phyloP scores from a whole-genome alignment of 2,329 filamentous ascomycete genomes.

The Calonectria leucothoes region DNA sequence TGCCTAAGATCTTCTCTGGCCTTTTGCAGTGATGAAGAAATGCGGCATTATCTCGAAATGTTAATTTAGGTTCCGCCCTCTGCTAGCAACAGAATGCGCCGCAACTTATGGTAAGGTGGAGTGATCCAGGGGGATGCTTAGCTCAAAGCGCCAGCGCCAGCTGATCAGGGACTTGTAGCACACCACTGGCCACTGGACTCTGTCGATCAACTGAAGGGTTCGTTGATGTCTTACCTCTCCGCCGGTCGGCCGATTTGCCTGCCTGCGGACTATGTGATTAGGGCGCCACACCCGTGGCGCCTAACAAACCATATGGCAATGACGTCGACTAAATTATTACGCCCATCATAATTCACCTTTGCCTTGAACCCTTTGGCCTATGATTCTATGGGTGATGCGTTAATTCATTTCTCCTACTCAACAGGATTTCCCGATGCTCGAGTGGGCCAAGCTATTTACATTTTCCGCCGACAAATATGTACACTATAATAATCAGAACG shows the following conservation, averaged over 20 bases:
- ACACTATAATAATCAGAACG: conserved; percentile 21
- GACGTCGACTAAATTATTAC: neutral
- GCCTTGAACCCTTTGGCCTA: neutral
- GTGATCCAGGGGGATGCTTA: neutral
- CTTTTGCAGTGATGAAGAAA: neutral
- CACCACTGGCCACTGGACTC: neutral
- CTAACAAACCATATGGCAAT: neutral
- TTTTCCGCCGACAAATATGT: conserved; percentile 4
- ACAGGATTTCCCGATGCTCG: neutral
- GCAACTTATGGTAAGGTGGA: neutral
- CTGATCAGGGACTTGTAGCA: neutral
- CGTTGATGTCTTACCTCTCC: neutral
- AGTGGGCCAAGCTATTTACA: neutral
- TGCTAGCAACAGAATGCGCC: neutral
- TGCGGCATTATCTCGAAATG: neutral
- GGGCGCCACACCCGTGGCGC: neutral
- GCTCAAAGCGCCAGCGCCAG: neutral
- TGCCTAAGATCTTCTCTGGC: neutral
- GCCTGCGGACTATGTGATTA: conserved; percentile 4
- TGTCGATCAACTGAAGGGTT: neutral
- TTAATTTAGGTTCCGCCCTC: neutral
- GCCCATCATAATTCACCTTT: neutral
- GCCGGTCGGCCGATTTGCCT: conserved; percentile 13
- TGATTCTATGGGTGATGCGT: neutral
- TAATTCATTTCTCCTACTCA: conserved; percentile 12